Evolutionary conservation across 176 grass and related monocot species (phyloP), one percentile per base, ranked within the genome.

Genomic region (Carex littledalei): DNA sequence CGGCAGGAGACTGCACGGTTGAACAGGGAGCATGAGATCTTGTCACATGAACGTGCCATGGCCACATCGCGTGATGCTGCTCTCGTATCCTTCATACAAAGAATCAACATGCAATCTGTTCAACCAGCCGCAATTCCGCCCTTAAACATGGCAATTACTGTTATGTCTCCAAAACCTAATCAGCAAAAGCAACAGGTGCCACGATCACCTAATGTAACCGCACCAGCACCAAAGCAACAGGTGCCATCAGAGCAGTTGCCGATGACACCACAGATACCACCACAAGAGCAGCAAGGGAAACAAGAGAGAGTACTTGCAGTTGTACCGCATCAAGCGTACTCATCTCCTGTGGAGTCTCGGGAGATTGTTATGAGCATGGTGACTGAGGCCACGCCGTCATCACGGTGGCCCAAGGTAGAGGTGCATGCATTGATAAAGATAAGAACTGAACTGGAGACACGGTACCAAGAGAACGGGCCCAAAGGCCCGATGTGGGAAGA

Each of bases 401-500:
- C 94, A 41, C 87, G 94, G 80, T 97, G 94, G 94, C 94, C 94
- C 1, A 97, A 92, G 87, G 84, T 90, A 78, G 94, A 97, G 81
- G 92, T 97, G 69, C 88, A 97, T 31, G 88, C 90, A 69, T 83
- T 97, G 78, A 97, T 97, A 81, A 88, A 91, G 53, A 45, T 97
- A 86, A 63, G 94, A 43, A 89, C 85, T 45, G 92, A 89, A 61
- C 91, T 94, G 52, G 94, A 94, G 22, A 88, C 67, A 61, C 58
- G 84, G 68, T 89, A 92, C 88, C 90, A 89, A 16, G 92, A 92
- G 63, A 56, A 78, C 3, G 94, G 90, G 1, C 62, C 81, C 32
- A 97, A 94, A 70, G 94, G 92, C 0, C 87, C 92, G n/a, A 87
- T 97, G 3, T 97, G 94, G 94, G 92, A 97, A 88, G 94, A 97